Percentiles rank a stretch among this genome's conserved stretches.
Evolutionary conservation across 805 yeast species (phyloP).

Genomic region (Yarrowia alimentaria): DNA sequence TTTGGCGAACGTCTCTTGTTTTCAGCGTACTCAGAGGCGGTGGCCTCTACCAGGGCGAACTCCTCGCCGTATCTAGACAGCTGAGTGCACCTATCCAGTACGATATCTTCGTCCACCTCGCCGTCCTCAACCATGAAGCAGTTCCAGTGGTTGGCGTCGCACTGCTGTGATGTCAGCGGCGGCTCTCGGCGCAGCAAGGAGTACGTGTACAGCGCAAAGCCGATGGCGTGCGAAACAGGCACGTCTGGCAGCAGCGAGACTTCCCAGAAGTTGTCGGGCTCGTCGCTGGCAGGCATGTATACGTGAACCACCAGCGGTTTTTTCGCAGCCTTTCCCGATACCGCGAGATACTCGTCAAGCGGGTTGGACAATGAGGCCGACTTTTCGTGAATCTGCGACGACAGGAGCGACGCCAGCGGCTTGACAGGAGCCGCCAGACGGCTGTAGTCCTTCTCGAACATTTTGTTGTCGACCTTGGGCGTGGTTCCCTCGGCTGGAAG

Average conservation of each 20-base stretch:
- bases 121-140: conserved; percentile 92
- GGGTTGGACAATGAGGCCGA: conserved; percentile 39
- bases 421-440: background rate
- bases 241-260: conserved; percentile 42
- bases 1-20: conserved; percentile 41
- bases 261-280: conserved; percentile 38
- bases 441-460: conserved; percentile 21
- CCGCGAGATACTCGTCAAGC: conserved; percentile 40
- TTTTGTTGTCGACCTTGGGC: conserved; percentile 1
- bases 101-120: conserved; percentile 81
- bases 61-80: conserved; percentile 78
- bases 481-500: conserved; percentile 12
- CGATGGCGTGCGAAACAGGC: conserved; percentile 55
- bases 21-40: conserved; percentile 39
- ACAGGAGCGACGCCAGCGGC: background rate
- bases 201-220: conserved; percentile 47
- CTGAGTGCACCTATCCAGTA: conserved; percentile 65
- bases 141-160: conserved; percentile 70
- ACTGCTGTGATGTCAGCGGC: conserved; percentile 33
- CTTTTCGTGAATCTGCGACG: conserved; percentile 36
- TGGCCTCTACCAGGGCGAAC: conserved; percentile 68
- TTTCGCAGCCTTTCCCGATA: conserved; percentile 41
- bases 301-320: conserved; percentile 38
- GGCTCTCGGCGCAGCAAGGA: conserved; percentile 36
- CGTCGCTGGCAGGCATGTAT: conserved; percentile 39